Evolutionary conservation across 2,329 filamentous ascomycete species (phyloP).

Genomic region (Neofusicoccum kwambonambiense): DNA sequence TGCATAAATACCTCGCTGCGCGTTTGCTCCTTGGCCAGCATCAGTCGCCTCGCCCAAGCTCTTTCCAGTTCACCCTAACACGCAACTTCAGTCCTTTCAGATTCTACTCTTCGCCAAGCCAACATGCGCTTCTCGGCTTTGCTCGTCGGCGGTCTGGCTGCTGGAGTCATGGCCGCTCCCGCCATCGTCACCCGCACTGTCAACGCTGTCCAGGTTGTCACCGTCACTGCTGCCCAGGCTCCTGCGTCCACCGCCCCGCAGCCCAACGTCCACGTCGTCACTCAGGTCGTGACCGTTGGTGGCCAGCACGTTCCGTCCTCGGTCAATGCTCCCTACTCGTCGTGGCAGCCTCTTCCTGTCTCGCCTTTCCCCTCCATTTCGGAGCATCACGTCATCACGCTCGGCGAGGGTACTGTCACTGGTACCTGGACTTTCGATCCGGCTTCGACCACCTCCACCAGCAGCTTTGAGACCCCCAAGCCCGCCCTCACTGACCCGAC

Average conservation of each 20-base stretch:
- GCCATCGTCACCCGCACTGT: background rate
- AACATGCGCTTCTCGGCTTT: constrained; percentile 6
- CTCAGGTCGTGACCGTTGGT: background rate
- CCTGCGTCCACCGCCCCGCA: too few species aligned
- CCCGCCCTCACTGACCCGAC: background rate
- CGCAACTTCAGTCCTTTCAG: background rate
- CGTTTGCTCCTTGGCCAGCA: background rate
- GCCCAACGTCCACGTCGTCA: background rate
- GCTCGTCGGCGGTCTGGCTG: background rate
- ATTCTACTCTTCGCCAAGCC: background rate
- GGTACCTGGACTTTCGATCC: background rate
- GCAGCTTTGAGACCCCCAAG: background rate
- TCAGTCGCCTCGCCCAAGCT: background rate
- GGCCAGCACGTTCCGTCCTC: too few species aligned
- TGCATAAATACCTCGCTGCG: background rate
- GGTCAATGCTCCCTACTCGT: too few species aligned
- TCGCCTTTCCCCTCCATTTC: too few species aligned
- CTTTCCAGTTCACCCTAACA: background rate
- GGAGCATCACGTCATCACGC: too few species aligned
- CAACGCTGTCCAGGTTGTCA: too few species aligned
- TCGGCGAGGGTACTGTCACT: too few species aligned
- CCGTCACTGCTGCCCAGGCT: too few species aligned
- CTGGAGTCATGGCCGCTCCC: background rate
- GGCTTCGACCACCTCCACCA: background rate
- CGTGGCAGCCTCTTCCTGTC: too few species aligned